Evolutionary conservation across 2,329 filamentous ascomycete species (phyloP), one percentile per base, ranked within the genome.

Genomic region (Aureobasidium zeae): DNA sequence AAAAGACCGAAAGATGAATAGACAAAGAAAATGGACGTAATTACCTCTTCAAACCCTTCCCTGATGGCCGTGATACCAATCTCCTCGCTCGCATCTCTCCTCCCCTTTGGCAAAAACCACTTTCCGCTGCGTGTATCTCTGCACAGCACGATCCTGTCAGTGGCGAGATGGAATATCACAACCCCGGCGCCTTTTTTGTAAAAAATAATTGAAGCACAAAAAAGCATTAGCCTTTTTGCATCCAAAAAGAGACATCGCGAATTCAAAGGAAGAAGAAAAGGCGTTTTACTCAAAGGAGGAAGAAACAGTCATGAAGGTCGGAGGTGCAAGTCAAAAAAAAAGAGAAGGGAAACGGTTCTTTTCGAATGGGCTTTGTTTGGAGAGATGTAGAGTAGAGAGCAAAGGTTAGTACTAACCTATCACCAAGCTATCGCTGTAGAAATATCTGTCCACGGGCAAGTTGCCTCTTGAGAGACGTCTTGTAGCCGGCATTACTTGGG

Each of bases 41-140:
- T 16, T 52, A 66, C 64, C 54, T 72, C 69, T 52, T 72, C 69
- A 49, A 63, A 72, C 1, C 69, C 70, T 51, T 72, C 70, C 21
- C 70, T 57, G 44, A 69, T 64, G 0, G 69, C 70, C 0, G 64
- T 67, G 8, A 47, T 45, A 1, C 54, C 57, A 4, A 57, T 62
- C n/a, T 65, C 62, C 49, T 72, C 70, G 9, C 63, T 64, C 1
- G 63, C 65, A 52, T 72, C 68, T 19, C 65, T 54, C 4, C 69
- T 56, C 2, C 70, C 69, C 49, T 72, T 73, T 4, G 69, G 69
- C 7, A 72, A 52, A 51, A 72, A 72, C 52, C 62, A 71, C 51
- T 66, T 67, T 17, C 55, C 53, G 42, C 67, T 57, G 10, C 49
- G 45, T 11, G 53, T 54, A 46, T 69, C 65, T 48, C 64, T 67